phyloP scores from a whole-genome alignment of 176 grass and related monocot species.

The Dactylis glomerata region DNA sequence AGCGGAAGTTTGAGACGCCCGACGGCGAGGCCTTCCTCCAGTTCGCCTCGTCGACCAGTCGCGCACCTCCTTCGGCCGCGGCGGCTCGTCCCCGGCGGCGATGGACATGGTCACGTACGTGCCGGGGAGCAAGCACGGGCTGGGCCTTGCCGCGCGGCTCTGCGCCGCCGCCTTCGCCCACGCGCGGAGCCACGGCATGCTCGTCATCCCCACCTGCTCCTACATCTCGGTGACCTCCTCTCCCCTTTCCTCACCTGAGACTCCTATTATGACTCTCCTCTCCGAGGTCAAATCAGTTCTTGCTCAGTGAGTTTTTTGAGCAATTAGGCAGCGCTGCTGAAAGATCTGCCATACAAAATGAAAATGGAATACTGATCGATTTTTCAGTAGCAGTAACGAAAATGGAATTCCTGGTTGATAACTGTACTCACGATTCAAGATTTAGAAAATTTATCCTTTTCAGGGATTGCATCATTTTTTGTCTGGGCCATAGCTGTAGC shows the following conservation, averaged over 20 bases:
- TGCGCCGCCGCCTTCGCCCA: slow-evolving; percentile 73
- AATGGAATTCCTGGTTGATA: neutral
- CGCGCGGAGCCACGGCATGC: slow-evolving; percentile 37
- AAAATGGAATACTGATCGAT: neutral
- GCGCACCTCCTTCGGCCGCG: slow-evolving; percentile 1
- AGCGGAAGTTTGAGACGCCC: slow-evolving; percentile 63
- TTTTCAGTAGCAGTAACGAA: no score
- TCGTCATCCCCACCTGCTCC: slow-evolving; percentile 75
- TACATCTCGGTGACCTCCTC: slow-evolving; percentile 58
- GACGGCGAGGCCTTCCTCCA: slow-evolving; percentile 70
- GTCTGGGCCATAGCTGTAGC: no score
- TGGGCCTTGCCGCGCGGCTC: slow-evolving; percentile 71
- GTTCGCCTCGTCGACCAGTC: slow-evolving; percentile 34
- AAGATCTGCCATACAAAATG: neutral
- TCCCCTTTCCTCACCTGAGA: neutral
- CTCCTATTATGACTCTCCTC: neutral
- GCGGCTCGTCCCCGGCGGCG: slow-evolving; percentile 26
- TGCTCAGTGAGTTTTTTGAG: neutral
- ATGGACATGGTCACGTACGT: slow-evolving; percentile 93
- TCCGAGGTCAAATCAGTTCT: neutral
- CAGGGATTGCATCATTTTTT: no score
- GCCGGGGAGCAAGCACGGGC: slow-evolving; percentile 70
- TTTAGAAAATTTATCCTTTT: no score
- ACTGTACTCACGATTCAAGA: no score
- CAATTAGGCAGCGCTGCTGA: no score